These are phyloP conservation scores for Rhizopogon vesiculosus DNA, from an alignment of 768 basidiomycete species.

Conservation along the genomic window DNA sequence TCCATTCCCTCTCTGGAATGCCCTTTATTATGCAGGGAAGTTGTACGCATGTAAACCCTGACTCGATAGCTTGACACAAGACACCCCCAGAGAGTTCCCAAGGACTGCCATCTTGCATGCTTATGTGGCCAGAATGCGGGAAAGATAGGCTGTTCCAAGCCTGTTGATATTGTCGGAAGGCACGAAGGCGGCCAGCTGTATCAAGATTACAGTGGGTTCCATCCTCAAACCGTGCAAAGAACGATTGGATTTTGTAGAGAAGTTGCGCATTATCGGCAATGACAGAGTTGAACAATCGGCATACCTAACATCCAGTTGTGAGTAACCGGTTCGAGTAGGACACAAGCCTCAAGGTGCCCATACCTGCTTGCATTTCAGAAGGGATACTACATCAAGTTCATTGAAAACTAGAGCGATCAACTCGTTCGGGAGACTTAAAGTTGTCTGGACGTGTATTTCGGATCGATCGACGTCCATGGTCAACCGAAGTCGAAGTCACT, in stretches of 20 bases:
- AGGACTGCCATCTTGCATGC: conserved; percentile 12
- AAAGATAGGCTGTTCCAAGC: conserved; percentile 26
- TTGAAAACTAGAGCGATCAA: conserved; percentile 18
- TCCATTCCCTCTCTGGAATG: conserved; percentile 24
- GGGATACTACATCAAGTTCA: conserved; percentile 24
- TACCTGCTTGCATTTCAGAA: conserved; percentile 24
- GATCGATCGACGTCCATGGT: neutral
- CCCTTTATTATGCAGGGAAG: conserved; percentile 27
- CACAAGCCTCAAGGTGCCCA: neutral
- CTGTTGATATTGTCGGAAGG: conserved; percentile 21
- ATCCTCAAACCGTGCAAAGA: conserved; percentile 23
- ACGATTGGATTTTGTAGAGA: conserved; percentile 27
- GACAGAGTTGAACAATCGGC: conserved; percentile 23
- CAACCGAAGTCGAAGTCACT: neutral
- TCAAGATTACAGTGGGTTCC: conserved; percentile 14
- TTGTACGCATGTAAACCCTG: conserved; percentile 15
- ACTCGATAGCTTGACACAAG: conserved; percentile 21
- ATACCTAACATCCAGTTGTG: conserved; percentile 16
- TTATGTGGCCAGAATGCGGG: conserved; percentile 8
- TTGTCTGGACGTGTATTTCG: conserved; percentile 5
- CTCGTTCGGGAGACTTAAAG: conserved; percentile 25
- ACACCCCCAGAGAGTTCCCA: conserved; percentile 35
- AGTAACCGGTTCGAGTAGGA: neutral
- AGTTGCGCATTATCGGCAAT: conserved; percentile 20
- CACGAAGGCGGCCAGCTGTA: conserved; percentile 15